Evolutionary conservation across 2,329 filamentous ascomycete species (phyloP).

Genomic region (Ophiostoma novo-ulmi): DNA sequence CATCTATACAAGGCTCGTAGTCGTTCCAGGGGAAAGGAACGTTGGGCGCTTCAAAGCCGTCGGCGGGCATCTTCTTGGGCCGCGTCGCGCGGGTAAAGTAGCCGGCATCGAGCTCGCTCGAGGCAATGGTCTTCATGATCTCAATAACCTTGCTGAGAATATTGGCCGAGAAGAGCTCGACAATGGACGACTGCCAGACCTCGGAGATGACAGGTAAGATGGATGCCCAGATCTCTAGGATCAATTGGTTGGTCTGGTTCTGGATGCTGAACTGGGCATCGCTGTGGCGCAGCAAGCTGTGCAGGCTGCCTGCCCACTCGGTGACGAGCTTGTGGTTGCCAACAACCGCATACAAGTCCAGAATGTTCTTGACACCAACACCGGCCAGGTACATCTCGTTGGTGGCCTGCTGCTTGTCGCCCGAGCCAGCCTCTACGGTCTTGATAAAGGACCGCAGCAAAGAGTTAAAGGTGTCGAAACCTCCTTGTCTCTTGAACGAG

Average conservation of each 20-base stretch:
- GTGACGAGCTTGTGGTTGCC: conserved; percentile 68
- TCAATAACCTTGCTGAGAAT: conserved; percentile 77
- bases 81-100: conserved; percentile 1
- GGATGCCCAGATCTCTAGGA: conserved; percentile 78
- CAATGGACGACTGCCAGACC: conserved; percentile 79
- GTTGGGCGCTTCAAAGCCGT: conserved; percentile 39
- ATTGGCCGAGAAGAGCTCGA: conserved; percentile 68
- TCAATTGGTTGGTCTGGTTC: conserved; percentile 57
- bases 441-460: conserved; percentile 63
- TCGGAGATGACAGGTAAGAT: conserved; percentile 70
- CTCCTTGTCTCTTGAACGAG: conserved; percentile 77
- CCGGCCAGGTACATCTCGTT: conserved; percentile 43
- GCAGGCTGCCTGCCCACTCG: conserved; percentile 4
- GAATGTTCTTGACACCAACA: conserved; percentile 69
- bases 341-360: conserved; percentile 73
- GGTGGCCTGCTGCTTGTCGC: conserved; percentile 20
- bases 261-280: background rate
- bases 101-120: conserved; percentile 64
- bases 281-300: conserved; percentile 6
- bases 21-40: conserved; percentile 46
- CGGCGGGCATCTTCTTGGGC: conserved; percentile 17
- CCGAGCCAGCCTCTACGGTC: conserved; percentile 43
- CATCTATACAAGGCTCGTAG: conserved; percentile 33
- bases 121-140: conserved; percentile 72
- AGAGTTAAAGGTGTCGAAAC: conserved; percentile 66